Evolutionary conservation across 2,329 filamentous ascomycete genomes (phyloP), one percentile per base, ranked within the genome.

Genomic region (Penicillium digitatum): DNA sequence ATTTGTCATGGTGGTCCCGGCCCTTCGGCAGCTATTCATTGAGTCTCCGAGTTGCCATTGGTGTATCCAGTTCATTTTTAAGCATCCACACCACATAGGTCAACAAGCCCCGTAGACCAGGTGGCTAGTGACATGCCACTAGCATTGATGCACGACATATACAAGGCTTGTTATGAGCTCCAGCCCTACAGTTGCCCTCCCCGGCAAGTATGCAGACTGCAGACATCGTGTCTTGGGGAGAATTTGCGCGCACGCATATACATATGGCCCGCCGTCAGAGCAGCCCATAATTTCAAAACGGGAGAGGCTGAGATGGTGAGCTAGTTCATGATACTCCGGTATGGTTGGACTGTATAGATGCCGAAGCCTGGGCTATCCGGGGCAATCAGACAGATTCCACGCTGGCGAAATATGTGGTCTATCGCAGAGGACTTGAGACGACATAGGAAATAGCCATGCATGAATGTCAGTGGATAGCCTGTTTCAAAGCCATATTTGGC

Each of bases 261-360:
- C 72, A 59, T 78, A 81, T 0, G 78, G 76, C 2, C 76, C 75
- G 20, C 79, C 79, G 8, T 78, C 79, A 0, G 75, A 78, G 5
- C 72, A 65, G 2, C 77, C 78, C 6, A 81, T 57, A 22, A 81
- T 66, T 16, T 72, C 70, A 62, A 78, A 81, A 5, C 67, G 58
- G 5, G 66, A 52, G 16, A 80, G 56, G 5, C 71, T 65, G 10
- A 80, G 69, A 54, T 77, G 69, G 2, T 72, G 58, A 6, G 72
- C 70, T 7, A 81, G 69, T 0, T 65, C 16, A 74, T 64, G 2
- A 79, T 66, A 3, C 62, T 67, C 9, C 75, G 71, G 26, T 67
- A 61, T 0, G 67, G 63, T 34, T 78, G 69, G 46, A 70, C 69
- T 1, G 70, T 74, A 5, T 75, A 77, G 14, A 71, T 64, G 0